Base-by-base conservation (phyloP, 2,329 filamentous ascomycete species). In the Colletotrichum somersetense region DNA sequence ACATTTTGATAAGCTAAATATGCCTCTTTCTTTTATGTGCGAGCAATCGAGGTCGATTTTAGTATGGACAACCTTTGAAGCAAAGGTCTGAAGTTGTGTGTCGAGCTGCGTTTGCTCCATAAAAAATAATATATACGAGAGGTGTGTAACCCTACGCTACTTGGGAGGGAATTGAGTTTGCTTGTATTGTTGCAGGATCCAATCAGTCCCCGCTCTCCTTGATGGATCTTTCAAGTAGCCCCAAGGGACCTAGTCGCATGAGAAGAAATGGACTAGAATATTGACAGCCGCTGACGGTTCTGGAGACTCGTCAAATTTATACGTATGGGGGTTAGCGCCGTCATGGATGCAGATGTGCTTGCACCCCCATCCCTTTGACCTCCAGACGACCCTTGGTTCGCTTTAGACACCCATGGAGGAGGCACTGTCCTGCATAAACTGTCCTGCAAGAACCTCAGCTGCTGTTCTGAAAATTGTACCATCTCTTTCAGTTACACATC, bases 281-380 rank as follows among this genome's bases (percentile, higher is more conserved):
- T 38, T 44, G 44, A 48, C 46, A 71, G 23, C 16, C 50, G 44
- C 52, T 55, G 38, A 40, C 40, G 46, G 26, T 64, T 55, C 56
- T 58, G 40, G 48, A 62, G 46, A 53, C 75, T 83, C 81, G 81
- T 81, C 77, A 81, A 83, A 80, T 75, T 81, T 82, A 78, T 80
- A 80, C 77, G 75, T 80, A 81, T 77, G 77, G 63, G 78, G 80
- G 76, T 79, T 83, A 82, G 81, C 77, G 80, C 74, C 59, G 53
- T 30, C 58, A 53, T 52, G 46, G 33, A 40, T 26, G 7, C 33
- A 40, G 59, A 52, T 40, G 46, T 44, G 44, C 26, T 20, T 38
- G 33, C 33, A 40, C 59, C 10, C 35, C 46, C 30, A 30, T 30
- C 30, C 30, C 30, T 30, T 30, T 30, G 30, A 26, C 33, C n/a